Base-by-base conservation (phyloP, 306 rosid genomes). In the Alnus rubra region DNA sequence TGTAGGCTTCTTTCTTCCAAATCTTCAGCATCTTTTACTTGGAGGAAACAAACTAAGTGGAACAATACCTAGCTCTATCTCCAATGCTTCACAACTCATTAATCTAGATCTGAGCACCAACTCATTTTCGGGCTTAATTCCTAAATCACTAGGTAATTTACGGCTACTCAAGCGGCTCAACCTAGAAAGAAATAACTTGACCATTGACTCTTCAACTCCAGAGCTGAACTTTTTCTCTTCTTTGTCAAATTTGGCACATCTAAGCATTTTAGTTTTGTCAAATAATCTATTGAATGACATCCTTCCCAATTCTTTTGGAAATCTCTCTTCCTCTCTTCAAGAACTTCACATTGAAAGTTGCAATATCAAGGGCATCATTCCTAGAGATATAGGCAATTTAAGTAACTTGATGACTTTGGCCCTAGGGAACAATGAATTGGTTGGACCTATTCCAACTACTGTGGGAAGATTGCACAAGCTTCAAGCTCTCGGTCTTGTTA, bases 91-190 rank as follows among this genome's bases (percentile, higher is more conserved):
- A 2, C 4, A 2, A 11, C 79, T 68, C 47, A 18, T 2, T 3
- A 0, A 0, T 0, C 2, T 74, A 4, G 71, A 68, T 7, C 9
- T 56, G 51, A 7, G 30, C 4, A 0, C 0, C 0, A 80, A 68
- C 79, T 19, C 39, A 19, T 80, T 80, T 19, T 67, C 71, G 2
- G 79, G 83, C 14, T 18, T 19, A 2, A 56, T 80, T 54, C 79
- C 76, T 5, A 18, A 23, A 52, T 12, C 42, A 2, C 9, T 80
- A 3, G 63, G 76, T 48, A 11, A 33, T 64, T 44, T 74, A 12
- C 39, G 3, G n/a, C 45, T 45, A 45, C 76, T 80, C 19, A 19
- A 80, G 59, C 1, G n/a, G 47, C 45, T 80, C 7, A 1, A 0
- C 37, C 2, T 80, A 30, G 1, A 0, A 1, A 0, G 1, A 0